Evolutionary conservation across 192 early-diverging fungal species (phyloP), one percentile per base, ranked within the genome.

Genomic region (Linnemannia zychae): DNA sequence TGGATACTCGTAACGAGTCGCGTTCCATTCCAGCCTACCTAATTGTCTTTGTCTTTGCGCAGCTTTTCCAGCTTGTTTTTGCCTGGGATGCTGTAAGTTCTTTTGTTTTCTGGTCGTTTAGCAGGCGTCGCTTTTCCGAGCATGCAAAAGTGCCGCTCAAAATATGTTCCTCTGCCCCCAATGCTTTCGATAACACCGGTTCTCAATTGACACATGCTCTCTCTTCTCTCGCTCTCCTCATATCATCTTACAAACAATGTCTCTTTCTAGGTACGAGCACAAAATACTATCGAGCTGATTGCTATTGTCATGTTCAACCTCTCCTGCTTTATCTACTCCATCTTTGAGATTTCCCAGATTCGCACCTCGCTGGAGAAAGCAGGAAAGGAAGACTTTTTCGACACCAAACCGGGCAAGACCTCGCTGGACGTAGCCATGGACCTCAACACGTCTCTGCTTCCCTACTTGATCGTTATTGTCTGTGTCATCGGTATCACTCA

Each of bases 211-310:
- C 76, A 49, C 28, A 52, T 38, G 57, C 57, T 67, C 38, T 18
- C 44, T 79, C 17, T 31, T 78, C 36, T 68, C 44, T 18, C 49
- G 40, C n/a, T n/a, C 53, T 65, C 24, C 33, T 70, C 40, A 34
- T 67, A 65, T 72, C 73, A 18, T n/a, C 36, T 33, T 18, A 57
- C 53, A 7, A 17, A 31, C n/a, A 20, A 33, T 47, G 74, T 31
- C 40, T 28, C 44, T 65, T 13, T 24, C 28, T 72, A 95, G 94
- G 88, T 94, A 0, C 91, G 87, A 44, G 87, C 92, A 20, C 88
- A 94, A 85, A 96, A 96, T 78, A 94, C 93, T 16, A 95, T 96
- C 60, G 93, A 96, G 73, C 86, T 94, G 66, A 90, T 94, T 76
- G 92, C 89, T 3, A 91, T 94, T 22, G 84, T 95, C n/a, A 38